Base-by-base conservation (phyloP, 257 asterid species). In the Osmanthus fragrans region DNA sequence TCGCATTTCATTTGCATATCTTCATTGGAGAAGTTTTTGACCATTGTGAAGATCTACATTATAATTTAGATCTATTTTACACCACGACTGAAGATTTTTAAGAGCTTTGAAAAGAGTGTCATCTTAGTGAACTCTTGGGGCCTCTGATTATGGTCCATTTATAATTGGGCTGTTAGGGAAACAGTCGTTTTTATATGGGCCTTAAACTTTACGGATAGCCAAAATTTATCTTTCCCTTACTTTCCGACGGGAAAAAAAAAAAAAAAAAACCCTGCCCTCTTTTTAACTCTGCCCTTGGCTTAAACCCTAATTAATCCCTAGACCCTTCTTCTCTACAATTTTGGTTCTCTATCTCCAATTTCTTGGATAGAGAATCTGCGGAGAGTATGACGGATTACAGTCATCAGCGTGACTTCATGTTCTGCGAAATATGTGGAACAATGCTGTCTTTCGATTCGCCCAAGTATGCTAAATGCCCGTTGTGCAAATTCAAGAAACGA, bases 341-440 rank as follows among this genome's bases (percentile, higher is more conserved):
- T 63, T 63, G 5, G 33, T 3, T 63, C 11, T 63, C 7, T 63
- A 11, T 25, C 69, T 63, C 69, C 3, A 13, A 15, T 34, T 30
- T 29, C 23, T 18, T 16, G 21, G 42, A 13, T 5, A n/a, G 18
- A 2, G 15, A 21, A n/a, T 60, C 9, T 8, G 67, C 23, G 1
- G 34, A 25, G 18, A 27, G 13, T 0, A 83, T 79, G 87, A 66
- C 87, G 81, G 92, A 87, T 5, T 87, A 89, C 82, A 67, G 88
- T 64, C 90, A 72, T 70, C 91, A 87, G 80, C 88, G 97, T n/a
- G 98, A 94, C 77, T 94, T 90, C 85, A 88, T 92, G 96, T 94
- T 92, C 88, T 94, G 97, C 80, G 87, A 84, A 67, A 39, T 83
- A 73, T 92, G 97, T 78, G 96, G 96, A 72, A 82, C 93, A 4